These are phyloP conservation scores for Saccharomyces hybrid DNA, from an alignment of 1,139 yeast species.

Conservation along the genomic window DNA sequence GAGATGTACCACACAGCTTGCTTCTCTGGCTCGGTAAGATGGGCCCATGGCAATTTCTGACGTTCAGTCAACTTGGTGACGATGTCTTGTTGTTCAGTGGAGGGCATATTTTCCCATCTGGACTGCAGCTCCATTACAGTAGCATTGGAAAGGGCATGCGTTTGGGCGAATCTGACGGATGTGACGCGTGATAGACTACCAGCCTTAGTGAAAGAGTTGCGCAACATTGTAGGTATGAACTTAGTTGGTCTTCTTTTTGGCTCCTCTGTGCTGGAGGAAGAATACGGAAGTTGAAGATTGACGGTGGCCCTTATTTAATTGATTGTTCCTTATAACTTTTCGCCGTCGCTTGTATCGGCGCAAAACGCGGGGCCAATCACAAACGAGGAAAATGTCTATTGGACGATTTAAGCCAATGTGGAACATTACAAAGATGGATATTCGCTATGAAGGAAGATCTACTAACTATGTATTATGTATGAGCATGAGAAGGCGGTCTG, in stretches of 20 bases:
- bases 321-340: not conserved
- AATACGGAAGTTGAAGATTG: not conserved
- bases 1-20: constrained; percentile 96
- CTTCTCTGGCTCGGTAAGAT: constrained; percentile 82
- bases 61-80: constrained; percentile 80
- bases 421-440: not conserved
- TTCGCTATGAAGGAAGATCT: not conserved
- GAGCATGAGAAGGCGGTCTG: not conserved
- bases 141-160: constrained; percentile 75
- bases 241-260: not conserved
- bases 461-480: not conserved
- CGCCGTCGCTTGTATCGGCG: constrained; percentile 1
- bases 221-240: constrained; percentile 9
- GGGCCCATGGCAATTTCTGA: constrained; percentile 91
- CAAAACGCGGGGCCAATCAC: not conserved
- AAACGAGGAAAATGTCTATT: not conserved
- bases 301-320: not conserved
- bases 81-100: constrained; percentile 80
- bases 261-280: not conserved
- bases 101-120: constrained; percentile 89
- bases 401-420: not conserved
- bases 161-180: constrained; percentile 37
- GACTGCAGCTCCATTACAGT: constrained; percentile 75
- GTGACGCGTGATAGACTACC: constrained; percentile 23
- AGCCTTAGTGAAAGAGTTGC: constrained; percentile 17